Evolutionary conservation across 176 grass and related monocot genomes (phyloP).

Genomic region (Microstegium vimineum): DNA sequence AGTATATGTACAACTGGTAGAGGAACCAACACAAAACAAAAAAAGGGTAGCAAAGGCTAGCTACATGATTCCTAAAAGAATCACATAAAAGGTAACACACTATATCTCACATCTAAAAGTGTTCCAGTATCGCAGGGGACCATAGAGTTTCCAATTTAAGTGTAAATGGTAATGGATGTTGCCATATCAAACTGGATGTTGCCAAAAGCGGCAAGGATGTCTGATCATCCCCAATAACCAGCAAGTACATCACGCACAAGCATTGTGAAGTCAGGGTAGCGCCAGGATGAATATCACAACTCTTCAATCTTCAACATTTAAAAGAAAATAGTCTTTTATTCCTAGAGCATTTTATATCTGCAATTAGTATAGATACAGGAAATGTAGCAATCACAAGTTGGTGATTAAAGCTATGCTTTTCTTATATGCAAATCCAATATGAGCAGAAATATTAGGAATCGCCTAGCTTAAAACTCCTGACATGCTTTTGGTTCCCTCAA

Average conservation of each 20-base stretch:
- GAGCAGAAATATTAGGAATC: background rate
- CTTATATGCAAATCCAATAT: slow-evolving; percentile 12
- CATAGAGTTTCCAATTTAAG: background rate
- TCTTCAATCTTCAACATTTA: background rate
- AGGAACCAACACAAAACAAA: background rate
- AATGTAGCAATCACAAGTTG: slow-evolving; percentile 2
- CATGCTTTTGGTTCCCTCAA: background rate
- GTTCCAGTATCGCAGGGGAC: background rate
- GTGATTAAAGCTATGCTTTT: background rate
- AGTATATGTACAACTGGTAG: background rate
- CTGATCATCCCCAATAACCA: background rate
- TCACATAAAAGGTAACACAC: too few species aligned
- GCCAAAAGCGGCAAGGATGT: background rate
- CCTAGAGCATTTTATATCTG: background rate
- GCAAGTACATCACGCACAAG: background rate
- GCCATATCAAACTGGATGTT: background rate
- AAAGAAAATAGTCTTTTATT: slow-evolving; percentile 3
- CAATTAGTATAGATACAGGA: background rate
- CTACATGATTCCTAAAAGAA: background rate
- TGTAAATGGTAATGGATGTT: background rate
- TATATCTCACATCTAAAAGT: background rate
- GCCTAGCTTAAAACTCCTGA: background rate
- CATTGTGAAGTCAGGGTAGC: background rate
- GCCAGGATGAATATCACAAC: background rate
- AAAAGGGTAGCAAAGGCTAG: background rate